Evolutionary conservation across 2,329 filamentous ascomycete species (phyloP).

Genomic region (Neopestalotiopsis sp.): DNA sequence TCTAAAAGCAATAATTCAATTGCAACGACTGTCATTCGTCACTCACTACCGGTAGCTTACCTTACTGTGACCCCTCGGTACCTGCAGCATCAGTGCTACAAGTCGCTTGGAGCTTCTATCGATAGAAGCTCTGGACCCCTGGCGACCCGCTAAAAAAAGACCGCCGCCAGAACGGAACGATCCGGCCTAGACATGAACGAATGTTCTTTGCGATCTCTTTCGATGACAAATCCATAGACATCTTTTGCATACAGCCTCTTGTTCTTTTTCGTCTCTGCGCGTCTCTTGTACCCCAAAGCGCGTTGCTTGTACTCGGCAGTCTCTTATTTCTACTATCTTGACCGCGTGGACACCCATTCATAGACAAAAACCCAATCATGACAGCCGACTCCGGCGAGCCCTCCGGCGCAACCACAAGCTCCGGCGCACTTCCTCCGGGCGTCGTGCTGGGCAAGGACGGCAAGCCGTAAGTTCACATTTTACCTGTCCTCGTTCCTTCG

Average conservation of each 20-base stretch:
- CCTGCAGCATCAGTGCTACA: constrained; percentile 4
- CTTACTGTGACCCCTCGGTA: not conserved
- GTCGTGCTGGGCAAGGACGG: constrained; percentile 80
- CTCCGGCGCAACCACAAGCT: constrained; percentile 24
- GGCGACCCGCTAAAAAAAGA: not conserved
- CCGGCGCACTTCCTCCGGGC: constrained; percentile 68
- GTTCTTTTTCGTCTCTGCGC: not conserved
- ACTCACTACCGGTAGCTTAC: not conserved
- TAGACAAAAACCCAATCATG: constrained; percentile 34
- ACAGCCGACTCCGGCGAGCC: constrained; percentile 42
- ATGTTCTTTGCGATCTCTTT: not conserved
- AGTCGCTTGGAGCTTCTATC: constrained; percentile 29
- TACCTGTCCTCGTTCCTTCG: not conserved
- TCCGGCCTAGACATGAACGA: not conserved
- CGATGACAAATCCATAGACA: constrained; percentile 31
- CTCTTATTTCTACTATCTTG: not conserved
- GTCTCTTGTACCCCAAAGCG: not conserved
- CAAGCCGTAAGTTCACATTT: constrained; percentile 70
- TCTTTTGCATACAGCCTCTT: not conserved
- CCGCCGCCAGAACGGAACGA: not conserved
- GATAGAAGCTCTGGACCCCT: constrained; percentile 28
- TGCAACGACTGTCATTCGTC: not conserved
- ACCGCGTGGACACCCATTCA: not conserved
- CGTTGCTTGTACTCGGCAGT: not conserved
- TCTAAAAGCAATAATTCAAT: not conserved